Base-by-base conservation (phyloP, 495 filamentous ascomycete genomes). In the Penicillium ochrochloron region DNA sequence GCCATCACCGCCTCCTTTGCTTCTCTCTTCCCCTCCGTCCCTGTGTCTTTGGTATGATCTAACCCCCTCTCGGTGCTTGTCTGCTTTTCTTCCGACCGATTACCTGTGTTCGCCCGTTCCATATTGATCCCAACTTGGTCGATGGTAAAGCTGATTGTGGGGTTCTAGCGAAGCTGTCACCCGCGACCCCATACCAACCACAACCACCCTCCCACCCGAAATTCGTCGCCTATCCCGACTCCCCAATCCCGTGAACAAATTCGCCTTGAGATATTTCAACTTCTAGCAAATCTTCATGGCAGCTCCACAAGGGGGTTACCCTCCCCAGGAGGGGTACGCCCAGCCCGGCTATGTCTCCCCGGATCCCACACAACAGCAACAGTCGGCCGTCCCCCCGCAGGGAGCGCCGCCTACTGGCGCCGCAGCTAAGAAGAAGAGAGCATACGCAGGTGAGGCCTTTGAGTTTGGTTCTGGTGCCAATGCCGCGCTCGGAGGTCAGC, bases 401-500 rank as follows among this genome's bases (percentile, higher is more conserved):
- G 74, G 65, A 31, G 71, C 73, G 15, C 61, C 72, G 59, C 59
- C 74, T 42, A 72, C 71, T 33, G 73, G 72, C 10, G 84, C 63
- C 76, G 86, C 68, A 83, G 87, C 81, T 81, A 84, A 89, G 76
- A 97, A 93, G 84, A 96, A 97, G 83, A 84, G 93, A 76, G 87
- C 89, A 46, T 99, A 99, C 81, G 95, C 96, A 27, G 92, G 92
- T 29, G 90, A 93, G 74, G 94, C 94, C 7, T 99, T 94, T 75
- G 96, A 97, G 12, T 93, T 98, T 71, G 94, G 90, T 35, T 86
- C 86, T 34, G 95, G 95, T 67, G 91, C 90, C 70, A 99, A 99
- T 86, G 88, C 92, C 57, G 90, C 80, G 17, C 73, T 88, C 48
- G 86, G 84, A 64, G 85, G 83, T 54, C 87, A 89, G 71, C 74